phyloP scores from a whole-genome alignment of 2,329 filamentous ascomycete genomes.

The Parastagonospora nodorum region DNA sequence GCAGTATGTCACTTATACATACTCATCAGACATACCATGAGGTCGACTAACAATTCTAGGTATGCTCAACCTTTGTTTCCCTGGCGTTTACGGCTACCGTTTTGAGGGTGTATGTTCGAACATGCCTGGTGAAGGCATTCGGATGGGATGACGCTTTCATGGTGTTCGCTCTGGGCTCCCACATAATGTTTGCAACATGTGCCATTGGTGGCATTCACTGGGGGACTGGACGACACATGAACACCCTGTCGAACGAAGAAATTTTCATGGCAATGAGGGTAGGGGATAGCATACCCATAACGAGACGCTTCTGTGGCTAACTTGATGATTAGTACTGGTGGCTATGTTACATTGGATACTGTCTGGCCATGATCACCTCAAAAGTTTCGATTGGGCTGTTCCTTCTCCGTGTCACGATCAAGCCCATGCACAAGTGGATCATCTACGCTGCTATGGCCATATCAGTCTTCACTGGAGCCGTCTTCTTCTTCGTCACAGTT shows the following conservation, averaged over 20 bases:
- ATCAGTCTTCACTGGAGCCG: conserved; percentile 43
- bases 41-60: conserved; percentile 19
- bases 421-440: conserved; percentile 36
- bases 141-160: conserved; percentile 44
- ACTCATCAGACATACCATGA: background rate
- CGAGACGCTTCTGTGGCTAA: background rate
- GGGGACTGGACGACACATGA: conserved; percentile 41
- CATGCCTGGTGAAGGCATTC: conserved; percentile 47
- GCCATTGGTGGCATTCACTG: conserved; percentile 38
- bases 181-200: conserved; percentile 38
- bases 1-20: conserved; percentile 29
- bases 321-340: conserved; percentile 38
- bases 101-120: conserved; percentile 50
- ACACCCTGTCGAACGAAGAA: conserved; percentile 22
- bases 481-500: conserved; percentile 54
- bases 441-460: conserved; percentile 45
- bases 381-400: conserved; percentile 44
- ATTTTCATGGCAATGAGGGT: conserved; percentile 38
- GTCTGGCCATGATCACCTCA: conserved; percentile 36
- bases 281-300: background rate
- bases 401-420: conserved; percentile 41
- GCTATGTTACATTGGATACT: conserved; percentile 43
- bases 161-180: conserved; percentile 32
- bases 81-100: conserved; percentile 47
- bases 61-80: conserved; percentile 45